A percentile compares a stretch with the other conserved stretches of the same genome.
Evolutionary conservation across 768 basidiomycete genomes (phyloP).

Genomic region (Lactifluus rugatus): DNA sequence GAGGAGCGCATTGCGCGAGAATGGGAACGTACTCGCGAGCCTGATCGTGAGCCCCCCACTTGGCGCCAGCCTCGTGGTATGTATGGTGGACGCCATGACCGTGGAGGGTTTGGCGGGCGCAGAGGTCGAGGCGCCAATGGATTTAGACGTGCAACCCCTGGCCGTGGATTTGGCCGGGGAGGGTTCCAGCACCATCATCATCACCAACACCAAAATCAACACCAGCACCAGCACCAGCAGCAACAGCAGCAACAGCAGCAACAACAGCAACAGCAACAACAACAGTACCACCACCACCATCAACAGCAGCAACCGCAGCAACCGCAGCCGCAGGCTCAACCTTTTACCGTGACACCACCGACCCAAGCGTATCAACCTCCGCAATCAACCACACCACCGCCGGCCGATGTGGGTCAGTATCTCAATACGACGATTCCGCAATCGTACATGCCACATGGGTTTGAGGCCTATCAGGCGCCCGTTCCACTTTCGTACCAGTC

Average conservation of each 20-base stretch:
- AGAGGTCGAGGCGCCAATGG: constrained; percentile 22
- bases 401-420: constrained; percentile 20
- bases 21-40: constrained; percentile 24
- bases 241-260: constrained; percentile 2
- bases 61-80: constrained; percentile 30
- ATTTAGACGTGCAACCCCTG: constrained; percentile 23
- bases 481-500: constrained; percentile 24
- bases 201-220: neutral
- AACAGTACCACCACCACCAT: too few species aligned
- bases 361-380: constrained; percentile 20
- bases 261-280: neutral
- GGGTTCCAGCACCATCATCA: constrained; percentile 3
- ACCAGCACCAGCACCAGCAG: constrained; percentile 4
- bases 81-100: constrained; percentile 17
- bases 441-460: constrained; percentile 16
- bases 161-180: constrained; percentile 13
- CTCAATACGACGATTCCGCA: constrained; percentile 9
- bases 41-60: constrained; percentile 19
- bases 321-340: neutral
- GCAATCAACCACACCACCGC: constrained; percentile 17
- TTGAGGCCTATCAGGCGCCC: constrained; percentile 24
- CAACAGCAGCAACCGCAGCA: neutral
- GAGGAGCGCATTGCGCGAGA: constrained; percentile 25
- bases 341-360: constrained; percentile 17
- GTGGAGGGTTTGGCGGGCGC: constrained; percentile 17